Evolutionary conservation across 2,329 filamentous ascomycete species (phyloP).

Genomic region (Neonectria ditissima): DNA sequence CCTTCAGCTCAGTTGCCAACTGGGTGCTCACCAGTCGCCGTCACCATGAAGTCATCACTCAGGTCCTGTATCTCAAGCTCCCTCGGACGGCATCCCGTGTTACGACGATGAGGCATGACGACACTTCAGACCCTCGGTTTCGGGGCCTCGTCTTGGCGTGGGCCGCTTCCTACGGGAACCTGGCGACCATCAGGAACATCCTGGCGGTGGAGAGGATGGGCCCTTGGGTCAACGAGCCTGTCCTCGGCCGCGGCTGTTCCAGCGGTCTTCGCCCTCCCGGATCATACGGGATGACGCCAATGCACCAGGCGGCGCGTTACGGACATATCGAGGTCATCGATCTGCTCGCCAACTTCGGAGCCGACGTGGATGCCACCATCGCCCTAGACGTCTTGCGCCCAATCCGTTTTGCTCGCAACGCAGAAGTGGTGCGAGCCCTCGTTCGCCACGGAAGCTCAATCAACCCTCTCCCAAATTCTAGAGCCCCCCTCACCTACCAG

Average conservation of each 20-base stretch:
- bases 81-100: background rate
- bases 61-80: background rate
- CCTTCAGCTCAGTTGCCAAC: conserved; percentile 12
- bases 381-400: conserved; percentile 7
- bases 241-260: conserved; percentile 11
- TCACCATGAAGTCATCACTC: background rate
- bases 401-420: conserved; percentile 20
- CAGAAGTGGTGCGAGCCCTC: conserved; percentile 12
- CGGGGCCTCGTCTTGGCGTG: conserved; percentile 13
- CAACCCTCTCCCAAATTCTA: background rate
- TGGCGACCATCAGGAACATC: conserved; percentile 1
- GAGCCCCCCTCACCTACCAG: conserved; percentile 1
- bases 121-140: conserved; percentile 8
- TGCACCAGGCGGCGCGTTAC: conserved; percentile 22
- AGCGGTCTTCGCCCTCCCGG: background rate
- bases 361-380: conserved; percentile 1
- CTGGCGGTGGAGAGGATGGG: background rate
- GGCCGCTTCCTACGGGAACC: conserved; percentile 17
- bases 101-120: background rate
- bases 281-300: conserved; percentile 16
- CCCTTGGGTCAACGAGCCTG: conserved; percentile 18
- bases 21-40: conserved; percentile 8
- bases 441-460: conserved; percentile 18
- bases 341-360: conserved; percentile 15
- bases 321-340: conserved; percentile 15